Evolutionary conservation across 345 rosid genomes (phyloP).

Genomic region (Eucalyptus virginea): DNA sequence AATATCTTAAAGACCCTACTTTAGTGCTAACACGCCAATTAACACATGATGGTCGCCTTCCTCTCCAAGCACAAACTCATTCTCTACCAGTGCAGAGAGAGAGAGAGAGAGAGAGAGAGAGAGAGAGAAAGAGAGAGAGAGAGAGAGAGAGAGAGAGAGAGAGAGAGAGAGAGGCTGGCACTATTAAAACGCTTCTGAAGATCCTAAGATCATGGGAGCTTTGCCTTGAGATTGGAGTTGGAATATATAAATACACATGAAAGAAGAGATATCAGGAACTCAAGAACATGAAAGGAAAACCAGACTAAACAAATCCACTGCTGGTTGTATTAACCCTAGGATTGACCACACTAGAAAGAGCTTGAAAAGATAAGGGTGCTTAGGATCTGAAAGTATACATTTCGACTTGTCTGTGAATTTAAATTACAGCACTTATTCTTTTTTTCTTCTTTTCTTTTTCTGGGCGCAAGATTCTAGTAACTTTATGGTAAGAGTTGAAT

Average conservation of each 20-base stretch:
- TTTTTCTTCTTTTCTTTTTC: neutral
- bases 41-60: neutral
- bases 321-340: neutral
- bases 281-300: neutral
- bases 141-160: neutral
- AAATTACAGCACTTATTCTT: neutral
- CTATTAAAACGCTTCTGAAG: neutral
- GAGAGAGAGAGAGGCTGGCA: neutral
- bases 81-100: neutral
- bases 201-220: neutral
- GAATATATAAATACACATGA: neutral
- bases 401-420: neutral
- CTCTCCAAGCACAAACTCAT: neutral
- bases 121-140: neutral
- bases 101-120: neutral
- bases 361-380: neutral
- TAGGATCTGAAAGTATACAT: neutral
- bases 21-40: neutral
- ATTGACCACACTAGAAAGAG: neutral
- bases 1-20: neutral
- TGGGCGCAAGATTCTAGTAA: neutral
- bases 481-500: neutral
- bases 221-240: neutral
- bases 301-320: neutral
- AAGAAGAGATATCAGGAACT: neutral